phyloP scores from a whole-genome alignment of 2,329 filamentous ascomycete species.

The Setomelanomma holmii region DNA sequence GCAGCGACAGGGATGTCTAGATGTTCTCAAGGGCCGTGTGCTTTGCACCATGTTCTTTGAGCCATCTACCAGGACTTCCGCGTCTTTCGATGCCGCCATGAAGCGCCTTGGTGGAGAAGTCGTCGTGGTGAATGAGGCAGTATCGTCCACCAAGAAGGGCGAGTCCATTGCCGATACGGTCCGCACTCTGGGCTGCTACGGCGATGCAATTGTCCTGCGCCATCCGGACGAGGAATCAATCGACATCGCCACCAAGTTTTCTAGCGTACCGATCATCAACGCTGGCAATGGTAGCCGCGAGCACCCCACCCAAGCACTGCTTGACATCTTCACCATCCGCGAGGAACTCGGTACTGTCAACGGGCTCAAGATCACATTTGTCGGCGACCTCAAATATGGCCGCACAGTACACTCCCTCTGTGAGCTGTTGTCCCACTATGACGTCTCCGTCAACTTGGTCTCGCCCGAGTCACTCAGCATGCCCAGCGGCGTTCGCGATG shows the following conservation, averaged over 20 bases:
- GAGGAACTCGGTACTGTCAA: conserved; percentile 96
- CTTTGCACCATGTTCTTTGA: conserved; percentile 97
- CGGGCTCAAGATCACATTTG: conserved; percentile 93
- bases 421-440: conserved; percentile 93
- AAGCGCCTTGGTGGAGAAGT: conserved; percentile 92
- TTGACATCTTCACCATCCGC: conserved; percentile 97
- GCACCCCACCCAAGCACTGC: conserved; percentile 96
- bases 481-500: conserved; percentile 75
- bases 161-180: conserved; percentile 93
- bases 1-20: conserved; percentile 87
- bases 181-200: conserved; percentile 91
- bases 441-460: conserved; percentile 91
- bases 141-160: conserved; percentile 92
- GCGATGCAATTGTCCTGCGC: conserved; percentile 93
- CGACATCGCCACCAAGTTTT: conserved; percentile 83
- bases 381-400: conserved; percentile 91
- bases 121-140: conserved; percentile 78
- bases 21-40: conserved; percentile 84
- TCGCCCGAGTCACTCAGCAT: conserved; percentile 80
- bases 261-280: conserved; percentile 92
- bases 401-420: conserved; percentile 94
- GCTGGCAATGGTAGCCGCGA: conserved; percentile 95
- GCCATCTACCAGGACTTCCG: conserved; percentile 92
- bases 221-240: conserved; percentile 86
- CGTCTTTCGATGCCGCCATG: conserved; percentile 98